Conservation (phyloP, 805 yeast species). For the Grigorovia yakushimaensis region DNA sequence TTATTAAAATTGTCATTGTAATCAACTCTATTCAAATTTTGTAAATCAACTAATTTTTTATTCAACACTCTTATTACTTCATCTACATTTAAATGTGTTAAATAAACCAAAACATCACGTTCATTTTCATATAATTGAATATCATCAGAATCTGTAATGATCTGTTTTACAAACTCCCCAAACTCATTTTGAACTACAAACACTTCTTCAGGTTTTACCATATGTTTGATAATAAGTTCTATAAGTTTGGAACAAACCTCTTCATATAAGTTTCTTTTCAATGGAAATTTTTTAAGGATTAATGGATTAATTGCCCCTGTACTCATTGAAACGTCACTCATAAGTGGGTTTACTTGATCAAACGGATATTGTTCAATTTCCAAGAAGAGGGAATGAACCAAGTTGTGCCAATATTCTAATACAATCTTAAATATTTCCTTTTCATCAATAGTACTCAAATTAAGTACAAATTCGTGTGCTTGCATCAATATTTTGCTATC, state of each 20-base stretch:
- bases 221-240: conserved; percentile 79
- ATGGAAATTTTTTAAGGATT: conserved; percentile 58
- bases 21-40: conserved; percentile 97
- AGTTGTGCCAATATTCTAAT: conserved; percentile 83
- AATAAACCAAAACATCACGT: conserved; percentile 87
- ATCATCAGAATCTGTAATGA: conserved; percentile 89
- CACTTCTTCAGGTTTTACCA: conserved; percentile 98
- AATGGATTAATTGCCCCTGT: conserved; percentile 85
- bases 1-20: conserved; percentile 49
- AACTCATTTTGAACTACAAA: conserved; percentile 92
- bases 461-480: conserved; percentile 70
- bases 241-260: conserved; percentile 72
- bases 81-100: conserved; percentile 87
- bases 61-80: conserved; percentile 82
- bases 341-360: conserved; percentile 32
- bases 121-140: conserved; percentile 85
- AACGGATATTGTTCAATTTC: conserved; percentile 77
- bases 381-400: conserved; percentile 67
- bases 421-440: conserved; percentile 91
- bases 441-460: conserved; percentile 80
- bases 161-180: conserved; percentile 94
- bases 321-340: conserved; percentile 32
- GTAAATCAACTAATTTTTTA: conserved; percentile 80
- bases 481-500: conserved; percentile 50
- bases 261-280: conserved; percentile 74